These are phyloP conservation scores for Ustulina deusta DNA, from an alignment of 2,329 filamentous ascomycete species.

Conservation along the genomic window DNA sequence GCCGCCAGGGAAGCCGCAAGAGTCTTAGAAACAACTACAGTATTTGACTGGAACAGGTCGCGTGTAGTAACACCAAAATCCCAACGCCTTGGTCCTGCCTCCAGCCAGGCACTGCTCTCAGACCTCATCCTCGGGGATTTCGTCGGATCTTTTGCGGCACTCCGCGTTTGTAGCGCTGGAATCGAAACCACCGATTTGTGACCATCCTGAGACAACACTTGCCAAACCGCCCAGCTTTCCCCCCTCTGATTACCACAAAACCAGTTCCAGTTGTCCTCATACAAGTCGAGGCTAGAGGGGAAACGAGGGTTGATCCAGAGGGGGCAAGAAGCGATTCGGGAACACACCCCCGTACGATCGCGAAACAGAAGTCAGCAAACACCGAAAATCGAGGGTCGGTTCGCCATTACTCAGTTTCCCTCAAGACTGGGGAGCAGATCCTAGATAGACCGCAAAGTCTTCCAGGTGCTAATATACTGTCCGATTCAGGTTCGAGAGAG, in stretches of 20 bases:
- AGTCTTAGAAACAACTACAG: conserved; percentile 13
- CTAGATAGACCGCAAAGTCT: not conserved
- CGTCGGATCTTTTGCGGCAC: conserved; percentile 17
- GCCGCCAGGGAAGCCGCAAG: conserved; percentile 14
- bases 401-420: conserved; percentile 9
- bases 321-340: not conserved
- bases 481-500: conserved; percentile 3
- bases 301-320: conserved; percentile 9
- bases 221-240: not conserved
- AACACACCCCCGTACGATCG: not conserved
- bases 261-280: conserved; percentile 10
- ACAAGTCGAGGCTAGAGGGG: conserved; percentile 7
- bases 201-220: conserved; percentile 9
- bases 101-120: conserved; percentile 18
- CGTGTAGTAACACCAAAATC: conserved; percentile 20
- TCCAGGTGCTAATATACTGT: conserved; percentile 24
- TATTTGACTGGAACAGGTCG: conserved; percentile 10
- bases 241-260: not conserved
- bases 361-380: not conserved
- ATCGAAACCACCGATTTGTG: conserved; percentile 14
- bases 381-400: conserved; percentile 8
- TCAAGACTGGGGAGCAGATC: not conserved
- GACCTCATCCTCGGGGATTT: conserved; percentile 4
- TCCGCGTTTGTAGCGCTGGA: conserved; percentile 16
- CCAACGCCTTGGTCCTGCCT: conserved; percentile 11